Percentiles rank a stretch among this genome's conserved stretches.
phyloP scores from a whole-genome alignment of 768 basidiomycete species.

The Rhizopogon vulgaris region DNA sequence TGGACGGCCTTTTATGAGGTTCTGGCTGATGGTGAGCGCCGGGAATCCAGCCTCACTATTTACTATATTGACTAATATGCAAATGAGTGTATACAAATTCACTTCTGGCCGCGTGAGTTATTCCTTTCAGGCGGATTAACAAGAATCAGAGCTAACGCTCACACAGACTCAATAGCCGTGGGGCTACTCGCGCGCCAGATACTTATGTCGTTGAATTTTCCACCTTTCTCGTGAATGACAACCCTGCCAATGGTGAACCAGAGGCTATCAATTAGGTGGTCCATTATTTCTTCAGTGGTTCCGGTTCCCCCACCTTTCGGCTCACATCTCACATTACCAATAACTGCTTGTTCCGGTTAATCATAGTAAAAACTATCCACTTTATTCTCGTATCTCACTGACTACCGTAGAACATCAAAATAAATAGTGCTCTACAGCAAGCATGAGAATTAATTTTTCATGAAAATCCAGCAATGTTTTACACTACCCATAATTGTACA shows the following conservation, averaged over 20 bases:
- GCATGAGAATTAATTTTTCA: no score
- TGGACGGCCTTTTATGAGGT: conserved; percentile 2
- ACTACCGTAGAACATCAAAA: no score
- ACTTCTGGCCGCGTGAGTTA: not conserved
- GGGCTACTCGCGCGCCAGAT: not conserved
- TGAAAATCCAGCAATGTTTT: no score
- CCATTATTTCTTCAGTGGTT: not conserved
- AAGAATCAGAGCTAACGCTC: not conserved
- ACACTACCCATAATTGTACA: no score
- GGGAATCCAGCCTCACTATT: not conserved
- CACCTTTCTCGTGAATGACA: not conserved
- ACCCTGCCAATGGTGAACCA: no score
- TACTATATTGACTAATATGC: not conserved
- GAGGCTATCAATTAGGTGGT: not conserved
- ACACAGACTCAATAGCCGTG: not conserved
- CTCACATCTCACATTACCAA: no score
- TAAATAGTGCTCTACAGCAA: no score
- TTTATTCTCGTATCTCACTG: no score
- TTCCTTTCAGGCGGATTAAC: not conserved
- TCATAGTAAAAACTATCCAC: no score
- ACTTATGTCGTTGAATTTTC: not conserved
- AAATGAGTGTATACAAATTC: not conserved
- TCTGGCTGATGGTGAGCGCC: conserved; percentile 2
- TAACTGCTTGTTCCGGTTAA: no score
- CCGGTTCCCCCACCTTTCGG: no score